Evolutionary conservation across 164 flowering plant species (phyloP), one percentile per base, ranked within the genome.

Genomic region (Piper longum): DNA sequence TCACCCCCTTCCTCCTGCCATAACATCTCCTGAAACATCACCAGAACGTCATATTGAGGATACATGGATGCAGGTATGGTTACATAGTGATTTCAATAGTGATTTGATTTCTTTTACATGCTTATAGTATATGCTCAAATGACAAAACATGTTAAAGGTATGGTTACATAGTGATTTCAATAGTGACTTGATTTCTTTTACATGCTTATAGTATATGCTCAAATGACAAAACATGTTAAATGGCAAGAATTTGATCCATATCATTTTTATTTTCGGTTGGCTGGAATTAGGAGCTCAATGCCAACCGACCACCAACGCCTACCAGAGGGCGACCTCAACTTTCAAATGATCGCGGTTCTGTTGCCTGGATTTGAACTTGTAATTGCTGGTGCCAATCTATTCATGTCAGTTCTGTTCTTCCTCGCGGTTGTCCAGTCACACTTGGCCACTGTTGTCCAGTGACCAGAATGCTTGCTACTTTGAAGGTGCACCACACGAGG

Each of bases 241-340:
- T 8, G 16, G 39, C 52, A 48, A 26, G 57, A 7, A 16, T 7
- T 39, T 60, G 16, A 12, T 17, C 56, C 48, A 57, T 39, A 6
- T 26, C 36, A 26, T 26, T 26, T 26, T 26, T 26, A 2, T 60
- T 60, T 39, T 43, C 0, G 41, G 67, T 54, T 41, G 58, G 14
- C 52, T 48, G 12, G 12, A 48, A 9, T 51, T 83, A 95, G 98
- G 99, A 95, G 79, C 86, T 95, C 63, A 95, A 95, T 82, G 99
- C 96, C 41, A 91, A 95, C 78, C 78, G 99, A 75, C 99, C 99
- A 48, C 89, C 98, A 54, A 95, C 99, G 56, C 99, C 99, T 67
- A 95, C 99, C 41, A 79, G 99, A 82, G 99, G 99, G 42, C 98
- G 99, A 57, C 99, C 99, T 57, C 99, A 84, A 80, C 85, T 75